Percentiles rank a stretch among this genome's conserved stretches.
phyloP scores from a whole-genome alignment of 768 basidiomycete species.

The Pleurotus eryngii region DNA sequence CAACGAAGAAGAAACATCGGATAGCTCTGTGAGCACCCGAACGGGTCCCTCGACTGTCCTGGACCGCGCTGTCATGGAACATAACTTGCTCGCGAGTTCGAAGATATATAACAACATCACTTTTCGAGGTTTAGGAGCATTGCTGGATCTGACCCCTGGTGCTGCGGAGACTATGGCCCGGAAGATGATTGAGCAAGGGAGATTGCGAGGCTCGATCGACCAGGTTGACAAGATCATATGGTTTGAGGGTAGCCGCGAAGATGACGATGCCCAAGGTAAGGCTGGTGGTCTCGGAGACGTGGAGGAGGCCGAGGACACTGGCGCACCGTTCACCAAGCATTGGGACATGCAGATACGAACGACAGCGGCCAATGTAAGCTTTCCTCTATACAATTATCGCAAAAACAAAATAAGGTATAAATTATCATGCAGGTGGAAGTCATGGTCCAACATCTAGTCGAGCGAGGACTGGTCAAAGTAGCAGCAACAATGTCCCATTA shows the following conservation, averaged over 20 bases:
- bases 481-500: slow-evolving; percentile 14
- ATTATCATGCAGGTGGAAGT: slow-evolving; percentile 62
- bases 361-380: slow-evolving; percentile 78
- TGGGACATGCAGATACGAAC: slow-evolving; percentile 95
- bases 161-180: slow-evolving; percentile 97
- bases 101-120: slow-evolving; percentile 98
- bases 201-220: slow-evolving; percentile 90
- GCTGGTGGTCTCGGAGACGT: slow-evolving; percentile 91
- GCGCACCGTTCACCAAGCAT: slow-evolving; percentile 85
- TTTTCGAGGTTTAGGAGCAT: slow-evolving; percentile 86
- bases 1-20: slow-evolving; percentile 42
- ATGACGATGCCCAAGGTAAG: slow-evolving; percentile 91
- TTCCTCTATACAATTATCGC: background rate
- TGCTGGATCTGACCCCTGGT: slow-evolving; percentile 85
- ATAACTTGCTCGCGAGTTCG: slow-evolving; percentile 94
- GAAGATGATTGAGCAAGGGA: slow-evolving; percentile 97
- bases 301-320: slow-evolving; percentile 84
- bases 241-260: slow-evolving; percentile 86
- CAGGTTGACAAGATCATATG: slow-evolving; percentile 93
- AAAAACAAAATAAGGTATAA: background rate
- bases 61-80: slow-evolving; percentile 97
- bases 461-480: slow-evolving; percentile 61
- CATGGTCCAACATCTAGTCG: slow-evolving; percentile 78
- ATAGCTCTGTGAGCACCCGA: slow-evolving; percentile 50
- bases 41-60: slow-evolving; percentile 94